Evolutionary conservation across 78 protist species (phyloP).

Genomic region (Protostelium mycophagum): DNA sequence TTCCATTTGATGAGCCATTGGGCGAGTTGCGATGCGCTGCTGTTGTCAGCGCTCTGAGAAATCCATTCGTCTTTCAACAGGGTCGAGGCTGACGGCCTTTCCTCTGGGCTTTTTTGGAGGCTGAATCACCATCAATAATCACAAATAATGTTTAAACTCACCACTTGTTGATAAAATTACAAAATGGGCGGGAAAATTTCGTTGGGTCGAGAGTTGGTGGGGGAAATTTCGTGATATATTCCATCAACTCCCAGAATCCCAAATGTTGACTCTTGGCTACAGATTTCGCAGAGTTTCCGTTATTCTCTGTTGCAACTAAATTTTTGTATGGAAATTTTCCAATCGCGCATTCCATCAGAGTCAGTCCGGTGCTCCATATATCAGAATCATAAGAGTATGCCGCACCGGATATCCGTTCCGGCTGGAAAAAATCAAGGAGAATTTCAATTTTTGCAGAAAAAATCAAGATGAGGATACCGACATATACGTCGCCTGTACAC

Average conservation of each 20-base stretch:
- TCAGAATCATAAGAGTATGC: slow-evolving; percentile 70
- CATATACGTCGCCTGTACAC: slow-evolving; percentile 22
- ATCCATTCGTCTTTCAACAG: background rate
- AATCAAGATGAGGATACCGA: background rate
- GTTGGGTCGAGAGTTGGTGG: slow-evolving; percentile 27
- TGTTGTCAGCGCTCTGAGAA: too few species aligned
- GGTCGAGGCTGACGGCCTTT: slow-evolving; percentile 41
- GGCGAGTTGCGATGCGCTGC: too few species aligned
- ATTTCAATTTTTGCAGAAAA: background rate
- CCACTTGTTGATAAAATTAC: slow-evolving; percentile 45
- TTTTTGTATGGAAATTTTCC: slow-evolving; percentile 65
- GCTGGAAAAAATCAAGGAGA: slow-evolving; percentile 48
- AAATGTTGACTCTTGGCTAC: slow-evolving; percentile 7
- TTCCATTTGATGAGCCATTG: too few species aligned
- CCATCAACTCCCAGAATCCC: slow-evolving; percentile 67
- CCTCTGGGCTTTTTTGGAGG: slow-evolving; percentile 54
- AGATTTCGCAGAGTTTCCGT: background rate
- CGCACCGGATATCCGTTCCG: slow-evolving; percentile 75
- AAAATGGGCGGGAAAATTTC: slow-evolving; percentile 31
- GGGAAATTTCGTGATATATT: slow-evolving; percentile 50
- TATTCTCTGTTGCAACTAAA: background rate
- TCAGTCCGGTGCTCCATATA: slow-evolving; percentile 78
- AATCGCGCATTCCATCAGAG: slow-evolving; percentile 63
- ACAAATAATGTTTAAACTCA: background rate
- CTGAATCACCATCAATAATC: background rate